Conservation (phyloP, 345 rosid species). For the Eucalyptus albens region DNA sequence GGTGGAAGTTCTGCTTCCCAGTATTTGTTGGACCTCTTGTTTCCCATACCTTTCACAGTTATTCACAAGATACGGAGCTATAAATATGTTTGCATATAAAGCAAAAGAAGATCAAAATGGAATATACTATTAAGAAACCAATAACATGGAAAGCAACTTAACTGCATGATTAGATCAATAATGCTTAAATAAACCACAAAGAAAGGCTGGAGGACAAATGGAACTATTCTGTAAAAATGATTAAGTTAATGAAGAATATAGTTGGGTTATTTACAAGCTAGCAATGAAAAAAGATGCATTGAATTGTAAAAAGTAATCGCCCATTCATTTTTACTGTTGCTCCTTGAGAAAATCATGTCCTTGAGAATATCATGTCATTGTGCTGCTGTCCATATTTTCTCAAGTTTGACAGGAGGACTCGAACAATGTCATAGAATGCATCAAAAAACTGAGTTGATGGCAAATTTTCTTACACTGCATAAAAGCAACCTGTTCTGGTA, state of each 20-base stretch:
- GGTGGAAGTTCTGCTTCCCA: slow-evolving; percentile 55
- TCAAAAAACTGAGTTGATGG: background rate
- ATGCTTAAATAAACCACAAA: background rate
- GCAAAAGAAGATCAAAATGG: background rate
- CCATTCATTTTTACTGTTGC: background rate
- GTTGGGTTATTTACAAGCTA: background rate
- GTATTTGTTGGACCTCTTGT: slow-evolving; percentile 29
- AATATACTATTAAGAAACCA: background rate
- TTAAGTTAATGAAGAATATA: background rate
- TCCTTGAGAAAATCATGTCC: background rate
- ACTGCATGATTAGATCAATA: background rate
- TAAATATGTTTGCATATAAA: background rate
- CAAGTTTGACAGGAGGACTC: background rate
- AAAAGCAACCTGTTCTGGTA: slow-evolving; percentile 41
- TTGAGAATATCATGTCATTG: background rate
- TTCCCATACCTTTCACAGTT: slow-evolving; percentile 26
- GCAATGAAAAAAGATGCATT: background rate
- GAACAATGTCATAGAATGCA: background rate
- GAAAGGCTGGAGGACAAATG: background rate
- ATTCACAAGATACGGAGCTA: background rate
- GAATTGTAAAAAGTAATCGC: background rate
- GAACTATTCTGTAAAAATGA: background rate
- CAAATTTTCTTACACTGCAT: slow-evolving; percentile 22
- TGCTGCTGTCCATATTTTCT: background rate
- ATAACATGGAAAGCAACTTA: background rate